A percentile compares a stretch with the other conserved stretches of the same genome.
Evolutionary conservation across 2,329 filamentous ascomycete genomes (phyloP).

Genomic region (Colletotrichum scovillei): DNA sequence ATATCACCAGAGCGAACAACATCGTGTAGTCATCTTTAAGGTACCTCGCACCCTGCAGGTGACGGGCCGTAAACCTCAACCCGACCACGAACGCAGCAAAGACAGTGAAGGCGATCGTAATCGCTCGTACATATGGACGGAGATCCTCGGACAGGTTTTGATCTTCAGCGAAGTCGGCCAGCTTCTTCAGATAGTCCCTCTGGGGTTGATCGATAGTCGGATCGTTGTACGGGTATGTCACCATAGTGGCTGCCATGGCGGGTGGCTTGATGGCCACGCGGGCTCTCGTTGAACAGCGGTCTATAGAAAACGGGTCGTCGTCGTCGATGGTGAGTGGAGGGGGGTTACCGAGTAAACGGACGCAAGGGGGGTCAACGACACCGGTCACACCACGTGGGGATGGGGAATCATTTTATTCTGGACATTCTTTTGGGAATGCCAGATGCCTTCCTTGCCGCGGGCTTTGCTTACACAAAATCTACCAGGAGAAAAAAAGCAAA

Average conservation of each 20-base stretch:
- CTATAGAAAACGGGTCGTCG: slow-evolving; percentile 9
- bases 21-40: slow-evolving; percentile 32
- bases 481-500: neutral
- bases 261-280: slow-evolving; percentile 17
- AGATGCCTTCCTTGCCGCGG: neutral
- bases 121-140: slow-evolving; percentile 16
- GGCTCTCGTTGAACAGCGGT: slow-evolving; percentile 4
- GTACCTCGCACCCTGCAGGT: slow-evolving; percentile 27
- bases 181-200: slow-evolving; percentile 27
- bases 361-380: neutral
- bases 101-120: slow-evolving; percentile 31
- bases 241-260: slow-evolving; percentile 23
- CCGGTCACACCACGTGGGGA: slow-evolving; percentile 12
- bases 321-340: neutral
- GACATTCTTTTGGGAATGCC: neutral
- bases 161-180: slow-evolving; percentile 22
- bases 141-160: slow-evolving; percentile 28
- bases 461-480: neutral
- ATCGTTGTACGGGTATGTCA: slow-evolving; percentile 27
- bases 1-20: slow-evolving; percentile 11
- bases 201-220: slow-evolving; percentile 16
- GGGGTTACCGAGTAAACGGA: slow-evolving; percentile 14
- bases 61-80: slow-evolving; percentile 24
- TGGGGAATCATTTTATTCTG: slow-evolving; percentile 20
- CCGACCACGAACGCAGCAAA: slow-evolving; percentile 25